Evolutionary conservation across 2,329 filamentous ascomycete species (phyloP), one percentile per base, ranked within the genome.

Genomic region (Metarhizium robertsii): DNA sequence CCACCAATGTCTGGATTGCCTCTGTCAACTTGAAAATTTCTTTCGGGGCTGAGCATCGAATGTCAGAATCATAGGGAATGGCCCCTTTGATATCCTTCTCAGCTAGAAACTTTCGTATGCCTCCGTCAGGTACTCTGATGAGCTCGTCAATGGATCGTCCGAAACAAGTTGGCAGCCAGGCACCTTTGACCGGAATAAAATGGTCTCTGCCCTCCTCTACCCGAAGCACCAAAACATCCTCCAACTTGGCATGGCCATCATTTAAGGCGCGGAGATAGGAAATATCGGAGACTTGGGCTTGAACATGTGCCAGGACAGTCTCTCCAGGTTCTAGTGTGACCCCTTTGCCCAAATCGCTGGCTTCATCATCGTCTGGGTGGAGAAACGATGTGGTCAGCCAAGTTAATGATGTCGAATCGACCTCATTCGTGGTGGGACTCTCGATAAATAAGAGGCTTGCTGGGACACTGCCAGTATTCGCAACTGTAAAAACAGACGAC

Each of bases 11-110:
- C 62, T 82, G 81, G 16, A 96, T 79, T 11, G 85, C 83, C 68
- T 96, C 90, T 5, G 91, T 96, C 64, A 99, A 80, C 66, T 86
- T 86, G 71, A 96, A 95, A 8, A 97, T 77, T 69, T 96, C 92
- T 58, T 88, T 85, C 1, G 94, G 92, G 1, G 91, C 91, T 11
- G 91, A 92, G 66, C 87, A 86, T 66, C 83, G 83, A 59, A 89
- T 80, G 57, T 79, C 81, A 43, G 71, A 77, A 65, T 75, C 78
- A 63, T 77, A 80, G 50, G 74, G 77, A 57, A 80, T 86, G 59
- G 75, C 73, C 2, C 76, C 77, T 3, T 71, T 69, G 14, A 74
- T 73, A 6, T 66, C 62, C 25, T 66, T 65, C 4, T 69, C 66
- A 18, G 64, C 59, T 42, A 74, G 60, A 43, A 85, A 78, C 7